phyloP scores from a whole-genome alignment of 2,329 filamentous ascomycete species.

The Zopfia rhizophila region DNA sequence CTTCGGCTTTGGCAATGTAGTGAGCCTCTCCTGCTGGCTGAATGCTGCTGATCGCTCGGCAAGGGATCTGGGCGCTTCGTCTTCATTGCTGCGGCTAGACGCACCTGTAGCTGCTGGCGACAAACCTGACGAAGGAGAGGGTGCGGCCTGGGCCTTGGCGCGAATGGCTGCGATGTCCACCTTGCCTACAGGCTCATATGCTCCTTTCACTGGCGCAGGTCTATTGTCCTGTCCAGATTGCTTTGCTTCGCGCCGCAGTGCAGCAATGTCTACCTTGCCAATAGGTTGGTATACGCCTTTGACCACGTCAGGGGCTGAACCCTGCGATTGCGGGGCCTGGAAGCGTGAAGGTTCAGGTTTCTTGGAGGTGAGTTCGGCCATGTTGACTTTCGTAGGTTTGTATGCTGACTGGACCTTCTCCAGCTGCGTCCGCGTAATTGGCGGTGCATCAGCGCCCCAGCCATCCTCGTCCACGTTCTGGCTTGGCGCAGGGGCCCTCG shows the following conservation, averaged over 20 bases:
- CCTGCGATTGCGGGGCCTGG: constrained; percentile 61
- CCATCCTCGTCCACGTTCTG: constrained; percentile 81
- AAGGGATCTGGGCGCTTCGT: constrained; percentile 69
- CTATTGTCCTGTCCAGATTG: constrained; percentile 76
- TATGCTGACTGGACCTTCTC: constrained; percentile 95
- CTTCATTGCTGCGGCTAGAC: constrained; percentile 53
- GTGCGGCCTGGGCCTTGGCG: constrained; percentile 73
- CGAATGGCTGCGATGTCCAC: constrained; percentile 96
- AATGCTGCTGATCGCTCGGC: constrained; percentile 83
- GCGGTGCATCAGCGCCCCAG: constrained; percentile 95
- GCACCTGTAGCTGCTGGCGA: constrained; percentile 58
- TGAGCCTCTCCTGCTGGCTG: constrained; percentile 76
- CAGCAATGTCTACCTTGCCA: constrained; percentile 97
- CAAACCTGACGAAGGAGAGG: constrained; percentile 41
- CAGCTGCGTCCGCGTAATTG: constrained; percentile 83
- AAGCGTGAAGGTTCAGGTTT: constrained; percentile 73
- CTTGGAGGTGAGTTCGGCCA: constrained; percentile 83
- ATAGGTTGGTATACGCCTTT: constrained; percentile 91
- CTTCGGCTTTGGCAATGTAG: constrained; percentile 91
- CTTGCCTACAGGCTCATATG: constrained; percentile 95
- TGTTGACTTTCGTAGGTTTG: constrained; percentile 94
- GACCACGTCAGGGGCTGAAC: constrained; percentile 71
- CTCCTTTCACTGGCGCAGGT: constrained; percentile 86
- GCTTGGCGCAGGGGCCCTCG: constrained; percentile 64
- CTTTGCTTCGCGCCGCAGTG: constrained; percentile 80